Conservation (phyloP, 2,329 filamentous ascomycete species). For the Colletotrichum acutatum region DNA sequence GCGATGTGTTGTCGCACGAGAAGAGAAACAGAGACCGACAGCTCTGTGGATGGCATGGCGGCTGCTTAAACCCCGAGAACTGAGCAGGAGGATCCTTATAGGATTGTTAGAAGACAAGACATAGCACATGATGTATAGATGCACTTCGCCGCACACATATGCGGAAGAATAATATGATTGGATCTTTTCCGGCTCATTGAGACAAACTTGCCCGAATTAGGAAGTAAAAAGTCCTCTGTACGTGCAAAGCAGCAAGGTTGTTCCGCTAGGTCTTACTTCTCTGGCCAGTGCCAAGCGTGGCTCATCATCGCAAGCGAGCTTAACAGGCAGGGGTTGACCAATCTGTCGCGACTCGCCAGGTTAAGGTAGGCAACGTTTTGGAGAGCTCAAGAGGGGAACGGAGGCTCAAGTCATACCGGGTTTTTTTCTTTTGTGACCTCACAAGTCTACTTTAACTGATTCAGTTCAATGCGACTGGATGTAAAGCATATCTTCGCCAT, state of each 20-base stretch:
- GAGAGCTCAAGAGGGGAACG: too few relatives aligned
- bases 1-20: not conserved
- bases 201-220: not conserved
- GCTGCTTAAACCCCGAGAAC: not conserved
- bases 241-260: not conserved
- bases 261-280: not conserved
- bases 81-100: not conserved
- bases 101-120: not conserved
- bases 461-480: not conserved
- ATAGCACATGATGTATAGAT: not conserved
- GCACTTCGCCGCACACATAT: not conserved
- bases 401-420: not conserved
- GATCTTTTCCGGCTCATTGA: not conserved
- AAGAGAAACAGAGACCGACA: not conserved
- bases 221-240: not conserved
- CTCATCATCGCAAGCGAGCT: not conserved
- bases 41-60: not conserved
- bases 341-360: not conserved
- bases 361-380: too few relatives aligned
- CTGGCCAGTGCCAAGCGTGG: not conserved
- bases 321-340: not conserved
- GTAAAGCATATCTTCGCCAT: not conserved
- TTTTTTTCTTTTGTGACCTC: not conserved
- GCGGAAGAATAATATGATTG: not conserved
- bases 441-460: not conserved